Evolutionary conservation across 1,139 yeast species (phyloP), one percentile per base, ranked within the genome.

Genomic region (Yamadazyma trypodendri): DNA sequence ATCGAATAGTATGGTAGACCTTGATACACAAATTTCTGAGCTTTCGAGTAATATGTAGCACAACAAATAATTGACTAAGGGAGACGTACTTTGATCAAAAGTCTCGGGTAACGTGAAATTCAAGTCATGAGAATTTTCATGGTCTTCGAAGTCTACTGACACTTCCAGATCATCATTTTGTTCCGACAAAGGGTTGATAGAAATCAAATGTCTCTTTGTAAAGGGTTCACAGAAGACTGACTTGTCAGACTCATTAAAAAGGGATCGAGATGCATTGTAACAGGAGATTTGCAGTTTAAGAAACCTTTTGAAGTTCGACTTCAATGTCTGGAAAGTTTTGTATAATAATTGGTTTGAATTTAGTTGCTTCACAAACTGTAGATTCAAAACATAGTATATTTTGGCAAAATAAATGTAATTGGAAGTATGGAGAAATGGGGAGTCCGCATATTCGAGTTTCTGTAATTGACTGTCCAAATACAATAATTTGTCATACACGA

Each of bases 1-100:
- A 17, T 47, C 58, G 6, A 53, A 45, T 10, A 64, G 37, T 2
- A 60, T 38, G 11, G 53, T 44, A 16, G 62, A 48, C 4, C 35
- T 41, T 10, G 50, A 45, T 6, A 42, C 20, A 4, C 43, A 22
- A 12, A 48, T 45, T 0, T 43, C 40, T 14, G 50, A 45, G 5
- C 43, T 50, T 14, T 57, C 55, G 18, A 68, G 46, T 3, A 69
- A 54, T 10, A 62, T 50, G 39, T 63, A 69, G 13, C 72, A 54
- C 6, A 64, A 39, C 24, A 69, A 46, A 35, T 58, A 65, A 38
- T 65, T 67, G 17, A 60, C 50, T n/a, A 70, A 56, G 0, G 72
- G 68, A 10, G 58, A 45, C 2, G 58, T 41, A 23, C 31, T 30
- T 7, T 8, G 22, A 14, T 39, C 32, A 24, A 37, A 40, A 15